These are phyloP conservation scores for Schizophyllum amplum DNA, from an alignment of 1,284 basidiomycete species.

Conservation along the genomic window DNA sequence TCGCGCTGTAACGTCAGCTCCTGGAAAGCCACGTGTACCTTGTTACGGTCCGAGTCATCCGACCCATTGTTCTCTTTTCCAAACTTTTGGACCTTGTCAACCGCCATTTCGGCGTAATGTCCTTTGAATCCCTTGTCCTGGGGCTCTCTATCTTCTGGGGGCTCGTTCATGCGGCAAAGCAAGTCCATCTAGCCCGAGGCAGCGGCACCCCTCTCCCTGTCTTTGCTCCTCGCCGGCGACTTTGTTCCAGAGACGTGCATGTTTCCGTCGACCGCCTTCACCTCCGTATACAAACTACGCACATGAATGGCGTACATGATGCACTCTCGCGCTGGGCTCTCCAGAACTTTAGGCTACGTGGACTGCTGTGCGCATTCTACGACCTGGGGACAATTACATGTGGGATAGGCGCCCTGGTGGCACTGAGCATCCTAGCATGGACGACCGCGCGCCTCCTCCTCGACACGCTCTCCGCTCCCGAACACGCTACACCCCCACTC, in stretches of 20 bases:
- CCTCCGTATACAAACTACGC: slow-evolving; percentile 44
- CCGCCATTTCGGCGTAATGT: not conserved
- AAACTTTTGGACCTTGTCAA: no score
- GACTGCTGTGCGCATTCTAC: slow-evolving; percentile 32
- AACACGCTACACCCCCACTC: slow-evolving; percentile 1
- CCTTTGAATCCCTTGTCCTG: not conserved
- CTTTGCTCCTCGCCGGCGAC: not conserved
- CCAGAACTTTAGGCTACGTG: slow-evolving; percentile 16
- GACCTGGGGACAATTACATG: slow-evolving; percentile 40
- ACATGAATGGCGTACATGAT: slow-evolving; percentile 46
- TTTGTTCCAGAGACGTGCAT: slow-evolving; percentile 9
- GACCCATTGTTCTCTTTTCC: no score
- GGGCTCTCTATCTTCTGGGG: not conserved
- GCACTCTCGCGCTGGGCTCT: slow-evolving; percentile 24
- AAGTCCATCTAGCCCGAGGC: not conserved
- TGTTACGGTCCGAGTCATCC: no score
- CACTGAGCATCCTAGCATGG: slow-evolving; percentile 34
- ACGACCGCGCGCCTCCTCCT: slow-evolving; percentile 17
- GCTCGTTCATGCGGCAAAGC: not conserved
- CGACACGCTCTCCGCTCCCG: slow-evolving; percentile 12
- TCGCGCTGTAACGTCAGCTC: no score
- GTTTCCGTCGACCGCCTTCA: slow-evolving; percentile 28
- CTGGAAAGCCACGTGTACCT: no score
- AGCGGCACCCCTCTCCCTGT: not conserved
- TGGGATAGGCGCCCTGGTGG: slow-evolving; percentile 40